A percentile compares a stretch with the other conserved stretches of the same genome.
These are phyloP conservation scores for Eryngium alpinum DNA, from an alignment of 140 eudicot genomes.

Conservation along the genomic window DNA sequence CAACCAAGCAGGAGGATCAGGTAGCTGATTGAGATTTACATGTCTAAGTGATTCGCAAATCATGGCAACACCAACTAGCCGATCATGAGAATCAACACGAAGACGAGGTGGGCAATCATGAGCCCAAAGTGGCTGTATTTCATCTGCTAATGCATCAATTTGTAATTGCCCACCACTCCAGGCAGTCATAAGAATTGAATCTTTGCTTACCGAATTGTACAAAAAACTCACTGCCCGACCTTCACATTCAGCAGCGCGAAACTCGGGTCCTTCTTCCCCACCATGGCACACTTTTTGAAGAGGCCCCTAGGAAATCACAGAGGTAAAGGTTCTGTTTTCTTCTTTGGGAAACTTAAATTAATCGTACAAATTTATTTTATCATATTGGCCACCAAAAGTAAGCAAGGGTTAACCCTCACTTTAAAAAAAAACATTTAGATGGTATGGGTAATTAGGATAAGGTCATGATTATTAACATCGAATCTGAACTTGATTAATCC, in stretches of 20 bases:
- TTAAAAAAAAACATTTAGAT: no score
- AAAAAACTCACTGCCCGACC: slow-evolving; percentile 88
- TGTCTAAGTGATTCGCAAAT: slow-evolving; percentile 65
- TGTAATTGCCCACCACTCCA: slow-evolving; percentile 92
- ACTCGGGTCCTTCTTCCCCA: slow-evolving; percentile 36
- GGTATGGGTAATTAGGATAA: no score
- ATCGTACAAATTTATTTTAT: not conserved
- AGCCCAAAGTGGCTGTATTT: slow-evolving; percentile 84
- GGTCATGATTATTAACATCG: no score
- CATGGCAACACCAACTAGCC: slow-evolving; percentile 75
- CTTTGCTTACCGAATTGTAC: slow-evolving; percentile 75
- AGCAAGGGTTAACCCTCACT: not conserved
- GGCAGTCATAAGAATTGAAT: slow-evolving; percentile 70
- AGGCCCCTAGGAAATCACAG: slow-evolving; percentile 59
- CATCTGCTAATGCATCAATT: slow-evolving; percentile 93
- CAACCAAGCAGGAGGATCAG: slow-evolving; percentile 53
- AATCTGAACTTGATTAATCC: no score
- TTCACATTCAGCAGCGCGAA: slow-evolving; percentile 45
- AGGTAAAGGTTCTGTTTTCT: not conserved
- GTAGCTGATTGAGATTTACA: slow-evolving; percentile 44
- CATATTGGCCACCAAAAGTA: slow-evolving; percentile 7
- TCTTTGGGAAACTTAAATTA: not conserved
- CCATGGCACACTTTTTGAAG: slow-evolving; percentile 55
- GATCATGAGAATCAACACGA: slow-evolving; percentile 54
- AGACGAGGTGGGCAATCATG: slow-evolving; percentile 66